Conservation (phyloP, 805 yeast species). For the Monosporozyma solicola region DNA sequence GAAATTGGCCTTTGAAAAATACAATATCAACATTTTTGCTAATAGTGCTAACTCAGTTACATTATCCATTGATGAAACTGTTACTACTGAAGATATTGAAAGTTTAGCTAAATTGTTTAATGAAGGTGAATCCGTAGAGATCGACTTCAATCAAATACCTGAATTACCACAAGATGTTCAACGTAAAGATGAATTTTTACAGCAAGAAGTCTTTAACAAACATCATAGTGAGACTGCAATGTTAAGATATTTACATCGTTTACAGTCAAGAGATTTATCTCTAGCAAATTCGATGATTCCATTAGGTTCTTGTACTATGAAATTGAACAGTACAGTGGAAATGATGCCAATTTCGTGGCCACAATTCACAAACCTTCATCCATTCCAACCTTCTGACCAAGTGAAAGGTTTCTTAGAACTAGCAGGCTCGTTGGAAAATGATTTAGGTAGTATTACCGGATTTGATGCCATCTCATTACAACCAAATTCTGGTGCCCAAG, state of each 20-base stretch:
- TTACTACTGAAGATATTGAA: conserved; percentile 50
- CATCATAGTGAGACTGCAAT: conserved; percentile 93
- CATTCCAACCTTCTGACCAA: conserved; percentile 85
- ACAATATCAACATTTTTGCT: conserved; percentile 69
- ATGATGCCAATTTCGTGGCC: conserved; percentile 95
- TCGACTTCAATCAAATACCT: conserved; percentile 33
- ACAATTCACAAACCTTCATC: conserved; percentile 80
- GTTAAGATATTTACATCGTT: conserved; percentile 77
- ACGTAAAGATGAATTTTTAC: conserved; percentile 53
- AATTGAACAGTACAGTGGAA: conserved; percentile 87
- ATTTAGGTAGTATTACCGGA: conserved; percentile 87
- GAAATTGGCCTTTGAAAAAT: conserved; percentile 32
- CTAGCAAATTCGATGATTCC: conserved; percentile 96
- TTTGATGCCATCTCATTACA: conserved; percentile 83
- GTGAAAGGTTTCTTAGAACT: conserved; percentile 79
- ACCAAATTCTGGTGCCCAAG: conserved; percentile 99
- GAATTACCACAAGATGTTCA: conserved; percentile 39
- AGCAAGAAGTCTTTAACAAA: conserved; percentile 70
- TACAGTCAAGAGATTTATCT: conserved; percentile 85
- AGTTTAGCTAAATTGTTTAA: conserved; percentile 52
- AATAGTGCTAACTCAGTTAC: conserved; percentile 55
- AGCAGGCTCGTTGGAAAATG: conserved; percentile 67
- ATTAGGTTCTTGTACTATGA: conserved; percentile 97
- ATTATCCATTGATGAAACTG: conserved; percentile 87
- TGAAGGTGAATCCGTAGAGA: conserved; percentile 13